Evolutionary conservation across 371 early-diverging fungal species (phyloP).

Genomic region (Mortierella sp.): DNA sequence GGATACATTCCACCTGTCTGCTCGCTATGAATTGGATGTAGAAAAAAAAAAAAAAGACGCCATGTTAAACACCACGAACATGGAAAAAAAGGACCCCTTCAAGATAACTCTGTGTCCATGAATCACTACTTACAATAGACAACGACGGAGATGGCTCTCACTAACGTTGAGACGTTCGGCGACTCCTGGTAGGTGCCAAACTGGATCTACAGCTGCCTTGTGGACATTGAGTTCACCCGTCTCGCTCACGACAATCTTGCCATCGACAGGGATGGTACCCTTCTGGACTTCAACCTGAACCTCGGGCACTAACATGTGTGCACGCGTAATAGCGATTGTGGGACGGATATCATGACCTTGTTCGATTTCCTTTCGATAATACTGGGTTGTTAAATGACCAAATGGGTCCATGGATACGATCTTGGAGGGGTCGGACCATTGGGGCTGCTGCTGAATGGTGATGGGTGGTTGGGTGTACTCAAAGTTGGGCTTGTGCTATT

Average conservation of each 20-base stretch:
- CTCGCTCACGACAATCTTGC: constrained; percentile 81
- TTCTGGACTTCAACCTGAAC: constrained; percentile 80
- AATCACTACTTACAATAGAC: constrained; percentile 68
- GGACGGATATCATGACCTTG: constrained; percentile 90
- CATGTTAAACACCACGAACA: background rate
- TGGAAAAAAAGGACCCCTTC: constrained; percentile 41
- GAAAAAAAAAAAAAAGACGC: constrained; percentile 4
- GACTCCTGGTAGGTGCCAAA: constrained; percentile 96
- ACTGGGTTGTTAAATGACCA: constrained; percentile 82
- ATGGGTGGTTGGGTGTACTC: constrained; percentile 89
- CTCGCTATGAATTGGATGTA: constrained; percentile 54
- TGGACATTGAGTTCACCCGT: constrained; percentile 89
- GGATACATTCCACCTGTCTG: constrained; percentile 96
- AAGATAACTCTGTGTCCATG: background rate
- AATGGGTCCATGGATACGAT: constrained; percentile 96
- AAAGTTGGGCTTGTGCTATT: constrained; percentile 91
- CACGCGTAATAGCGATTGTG: constrained; percentile 94
- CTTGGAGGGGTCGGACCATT: constrained; percentile 90
- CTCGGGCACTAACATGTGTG: constrained; percentile 94
- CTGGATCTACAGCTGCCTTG: constrained; percentile 97
- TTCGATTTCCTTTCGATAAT: constrained; percentile 72
- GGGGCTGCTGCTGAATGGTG: constrained; percentile 82
- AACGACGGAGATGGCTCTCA: constrained; percentile 85
- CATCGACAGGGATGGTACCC: constrained; percentile 79
- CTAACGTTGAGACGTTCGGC: constrained; percentile 90